Evolutionary conservation across 208 protist genomes (phyloP).

Genomic region (Trypanosomatidae sp.): DNA sequence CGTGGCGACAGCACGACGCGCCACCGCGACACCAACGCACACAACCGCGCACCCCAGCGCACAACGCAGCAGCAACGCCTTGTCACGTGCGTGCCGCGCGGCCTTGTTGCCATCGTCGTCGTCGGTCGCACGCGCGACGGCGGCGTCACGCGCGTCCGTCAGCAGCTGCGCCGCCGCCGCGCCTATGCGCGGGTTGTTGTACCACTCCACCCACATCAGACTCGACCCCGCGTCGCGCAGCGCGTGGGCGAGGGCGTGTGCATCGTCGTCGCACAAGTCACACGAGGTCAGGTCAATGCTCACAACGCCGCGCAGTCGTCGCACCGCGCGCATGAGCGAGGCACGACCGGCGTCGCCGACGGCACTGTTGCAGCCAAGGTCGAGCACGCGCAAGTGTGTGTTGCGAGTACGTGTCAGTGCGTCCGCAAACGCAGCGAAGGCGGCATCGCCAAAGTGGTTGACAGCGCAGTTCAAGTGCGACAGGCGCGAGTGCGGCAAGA

Average conservation of each 20-base stretch:
- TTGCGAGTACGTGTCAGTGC: slow-evolving; percentile 41
- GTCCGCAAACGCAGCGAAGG: slow-evolving; percentile 55
- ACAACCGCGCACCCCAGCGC: no score
- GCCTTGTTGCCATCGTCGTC: slow-evolving; percentile 11
- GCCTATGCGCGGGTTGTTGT: slow-evolving; percentile 70
- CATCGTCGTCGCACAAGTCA: slow-evolving; percentile 56
- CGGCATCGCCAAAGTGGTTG: slow-evolving; percentile 63
- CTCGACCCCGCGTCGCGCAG: slow-evolving; percentile 24
- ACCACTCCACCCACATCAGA: slow-evolving; percentile 56
- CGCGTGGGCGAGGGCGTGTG: slow-evolving; percentile 19
- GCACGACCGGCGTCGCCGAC: slow-evolving; percentile 36
- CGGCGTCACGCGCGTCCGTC: slow-evolving; percentile 28
- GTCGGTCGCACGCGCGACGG: slow-evolving; percentile 3
- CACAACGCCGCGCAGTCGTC: slow-evolving; percentile 22
- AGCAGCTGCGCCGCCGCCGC: slow-evolving; percentile 41
- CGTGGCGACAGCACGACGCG: no score
- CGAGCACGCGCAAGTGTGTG: slow-evolving; percentile 25
- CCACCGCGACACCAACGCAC: no score
- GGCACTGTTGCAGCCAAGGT: slow-evolving; percentile 58
- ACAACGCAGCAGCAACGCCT: no score
- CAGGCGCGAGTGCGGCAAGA: slow-evolving; percentile 22
- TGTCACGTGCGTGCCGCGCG: no score
- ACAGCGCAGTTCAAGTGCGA: slow-evolving; percentile 60
- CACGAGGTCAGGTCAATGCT: slow-evolving; percentile 66
- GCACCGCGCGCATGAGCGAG: slow-evolving; percentile 21